These are phyloP conservation scores for Russula olivacea DNA, from an alignment of 768 basidiomycete species.

Conservation along the genomic window DNA sequence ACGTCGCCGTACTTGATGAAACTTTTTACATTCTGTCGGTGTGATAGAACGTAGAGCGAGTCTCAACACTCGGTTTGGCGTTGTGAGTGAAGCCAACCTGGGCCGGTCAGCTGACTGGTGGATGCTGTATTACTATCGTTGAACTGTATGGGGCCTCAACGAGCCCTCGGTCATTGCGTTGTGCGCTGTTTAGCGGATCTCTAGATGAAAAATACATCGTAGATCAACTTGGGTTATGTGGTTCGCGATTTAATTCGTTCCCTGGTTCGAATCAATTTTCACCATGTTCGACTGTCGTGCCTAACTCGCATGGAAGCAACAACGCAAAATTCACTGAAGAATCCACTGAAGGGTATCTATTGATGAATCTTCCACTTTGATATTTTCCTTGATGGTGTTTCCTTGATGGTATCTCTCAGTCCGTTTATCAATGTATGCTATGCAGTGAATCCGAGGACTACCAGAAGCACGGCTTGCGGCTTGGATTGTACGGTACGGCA, in stretches of 20 bases:
- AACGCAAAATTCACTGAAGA: too few relatives aligned
- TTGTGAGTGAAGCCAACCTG: constrained; percentile 9
- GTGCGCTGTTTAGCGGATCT: not conserved
- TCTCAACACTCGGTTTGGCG: constrained; percentile 36
- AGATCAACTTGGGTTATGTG: not conserved
- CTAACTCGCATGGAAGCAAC: not conserved
- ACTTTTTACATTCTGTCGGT: constrained; percentile 59
- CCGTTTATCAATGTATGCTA: constrained; percentile 46
- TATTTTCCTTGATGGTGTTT: not conserved
- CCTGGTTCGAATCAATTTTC: constrained; percentile 2
- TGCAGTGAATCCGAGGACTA: constrained; percentile 35
- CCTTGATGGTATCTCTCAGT: constrained; percentile 26
- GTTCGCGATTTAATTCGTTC: not conserved
- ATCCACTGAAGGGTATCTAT: too few relatives aligned
- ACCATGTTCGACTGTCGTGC: not conserved
- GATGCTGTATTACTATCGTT: constrained; percentile 14
- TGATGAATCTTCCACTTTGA: not conserved
- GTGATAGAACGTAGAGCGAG: constrained; percentile 49
- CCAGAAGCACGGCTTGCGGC: constrained; percentile 45
- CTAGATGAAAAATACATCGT: constrained; percentile 5
- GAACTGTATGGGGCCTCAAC: constrained; percentile 47
- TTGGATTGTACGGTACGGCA: constrained; percentile 60
- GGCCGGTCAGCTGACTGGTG: constrained; percentile 15
- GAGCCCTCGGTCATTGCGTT: constrained; percentile 35
- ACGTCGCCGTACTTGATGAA: constrained; percentile 51